Conservation (phyloP, 768 basidiomycete genomes). For the Russula emetica region DNA sequence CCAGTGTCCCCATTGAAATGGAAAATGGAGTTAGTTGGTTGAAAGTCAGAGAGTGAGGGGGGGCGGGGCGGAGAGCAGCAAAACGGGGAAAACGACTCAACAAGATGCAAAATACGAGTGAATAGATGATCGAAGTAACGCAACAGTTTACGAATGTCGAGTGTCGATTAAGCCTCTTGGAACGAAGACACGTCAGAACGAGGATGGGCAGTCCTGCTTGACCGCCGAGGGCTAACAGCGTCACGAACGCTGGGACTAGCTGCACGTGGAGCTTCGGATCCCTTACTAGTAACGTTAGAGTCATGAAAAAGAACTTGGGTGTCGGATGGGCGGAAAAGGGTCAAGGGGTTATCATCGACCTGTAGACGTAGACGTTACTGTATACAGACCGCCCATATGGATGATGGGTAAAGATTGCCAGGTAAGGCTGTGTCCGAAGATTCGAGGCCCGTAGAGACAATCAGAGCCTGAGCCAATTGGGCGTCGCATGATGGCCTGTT, state of each 20-base stretch:
- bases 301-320: neutral
- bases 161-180: conserved; percentile 43
- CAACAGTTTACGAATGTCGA: conserved; percentile 57
- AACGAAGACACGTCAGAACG: conserved; percentile 43
- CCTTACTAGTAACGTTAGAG: no score
- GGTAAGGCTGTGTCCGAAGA: neutral
- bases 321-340: neutral
- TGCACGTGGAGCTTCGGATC: conserved; percentile 15
- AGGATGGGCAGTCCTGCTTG: conserved; percentile 50
- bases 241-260: conserved; percentile 41
- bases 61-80: neutral
- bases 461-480: neutral
- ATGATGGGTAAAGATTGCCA: neutral
- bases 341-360: neutral
- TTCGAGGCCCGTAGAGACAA: neutral
- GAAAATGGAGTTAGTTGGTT: no score
- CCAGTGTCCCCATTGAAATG: no score
- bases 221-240: conserved; percentile 49
- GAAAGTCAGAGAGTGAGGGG: neutral
- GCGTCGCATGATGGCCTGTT: neutral
- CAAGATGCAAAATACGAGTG: conserved; percentile 49
- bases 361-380: neutral
- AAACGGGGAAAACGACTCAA: conserved; percentile 34
- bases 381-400: neutral
- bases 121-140: conserved; percentile 52